Evolutionary conservation across 2,329 filamentous ascomycete species (phyloP).

Genomic region (Trichoderma simmonsii): DNA sequence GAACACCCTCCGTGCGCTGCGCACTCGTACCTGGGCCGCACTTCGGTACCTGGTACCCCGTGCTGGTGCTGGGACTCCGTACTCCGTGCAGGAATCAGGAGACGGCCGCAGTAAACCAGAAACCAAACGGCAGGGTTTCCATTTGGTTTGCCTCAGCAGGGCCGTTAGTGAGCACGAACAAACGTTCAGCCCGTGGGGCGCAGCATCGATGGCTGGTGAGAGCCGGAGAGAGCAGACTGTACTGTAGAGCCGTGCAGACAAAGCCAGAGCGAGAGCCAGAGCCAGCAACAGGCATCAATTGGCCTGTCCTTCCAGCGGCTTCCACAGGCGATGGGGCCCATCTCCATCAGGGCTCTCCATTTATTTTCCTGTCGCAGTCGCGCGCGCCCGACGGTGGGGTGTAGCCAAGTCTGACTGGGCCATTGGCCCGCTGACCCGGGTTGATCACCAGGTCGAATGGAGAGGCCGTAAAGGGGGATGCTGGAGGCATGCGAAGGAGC

Average conservation of each 20-base stretch:
- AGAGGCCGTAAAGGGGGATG: slow-evolving; percentile 13
- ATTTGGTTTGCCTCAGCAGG: not conserved
- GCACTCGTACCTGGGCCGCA: not conserved
- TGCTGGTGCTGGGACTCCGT: not conserved
- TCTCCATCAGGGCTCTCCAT: slow-evolving; percentile 7
- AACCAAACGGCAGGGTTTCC: not conserved
- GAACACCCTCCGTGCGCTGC: slow-evolving; percentile 5
- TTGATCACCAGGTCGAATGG: slow-evolving; percentile 26
- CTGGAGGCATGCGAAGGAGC: slow-evolving; percentile 16
- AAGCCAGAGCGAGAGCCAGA: not conserved
- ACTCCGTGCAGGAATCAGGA: slow-evolving; percentile 3
- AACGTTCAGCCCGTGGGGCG: slow-evolving; percentile 18
- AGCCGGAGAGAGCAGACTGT: not conserved
- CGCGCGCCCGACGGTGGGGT: slow-evolving; percentile 6
- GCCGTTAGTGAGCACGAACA: not conserved
- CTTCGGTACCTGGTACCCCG: not conserved
- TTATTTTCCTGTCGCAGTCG: not conserved
- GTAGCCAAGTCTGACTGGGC: slow-evolving; percentile 17
- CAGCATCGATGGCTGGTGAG: slow-evolving; percentile 17
- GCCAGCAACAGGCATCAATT: not conserved
- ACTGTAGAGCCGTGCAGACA: too few relatives aligned
- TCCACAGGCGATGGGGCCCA: slow-evolving; percentile 20
- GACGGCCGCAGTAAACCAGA: not conserved
- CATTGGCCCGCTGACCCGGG: slow-evolving; percentile 22
- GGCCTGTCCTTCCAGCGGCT: slow-evolving; percentile 22